phyloP scores from a whole-genome alignment of 192 early-diverging fungal genomes.

The Coemansia sp. region DNA sequence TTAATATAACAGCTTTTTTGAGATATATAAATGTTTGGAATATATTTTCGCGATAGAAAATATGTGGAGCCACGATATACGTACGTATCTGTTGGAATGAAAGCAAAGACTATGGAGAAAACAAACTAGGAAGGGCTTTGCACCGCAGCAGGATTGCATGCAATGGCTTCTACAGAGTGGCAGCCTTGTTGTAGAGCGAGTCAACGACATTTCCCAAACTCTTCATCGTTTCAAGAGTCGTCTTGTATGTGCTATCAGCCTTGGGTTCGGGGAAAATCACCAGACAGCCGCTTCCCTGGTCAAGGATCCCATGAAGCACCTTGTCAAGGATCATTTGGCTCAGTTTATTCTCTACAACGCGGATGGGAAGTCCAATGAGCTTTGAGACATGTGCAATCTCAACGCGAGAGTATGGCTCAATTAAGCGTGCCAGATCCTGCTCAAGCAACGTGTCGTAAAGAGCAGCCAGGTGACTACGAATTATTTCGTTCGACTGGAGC shows the following conservation, averaged over 20 bases:
- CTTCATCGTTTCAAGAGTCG: constrained; percentile 93
- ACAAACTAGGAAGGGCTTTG: neutral
- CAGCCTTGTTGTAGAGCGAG: constrained; percentile 89
- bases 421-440: constrained; percentile 94
- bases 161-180: constrained; percentile 24
- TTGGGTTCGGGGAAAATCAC: constrained; percentile 90
- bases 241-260: constrained; percentile 90
- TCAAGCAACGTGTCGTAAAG: constrained; percentile 96
- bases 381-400: constrained; percentile 95
- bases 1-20: no score
- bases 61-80: no score
- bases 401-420: constrained; percentile 97
- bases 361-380: constrained; percentile 86
- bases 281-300: constrained; percentile 95
- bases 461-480: constrained; percentile 86
- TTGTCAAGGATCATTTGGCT: constrained; percentile 99
- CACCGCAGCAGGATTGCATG: constrained; percentile 5
- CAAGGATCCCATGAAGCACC: constrained; percentile 91
- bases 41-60: no score
- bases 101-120: no score
- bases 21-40: no score
- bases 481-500: constrained; percentile 89
- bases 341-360: constrained; percentile 94
- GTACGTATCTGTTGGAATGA: no score
- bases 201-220: constrained; percentile 95